These are phyloP conservation scores for Tagetes erecta DNA, from an alignment of 129 eudicot genomes.

Conservation along the genomic window DNA sequence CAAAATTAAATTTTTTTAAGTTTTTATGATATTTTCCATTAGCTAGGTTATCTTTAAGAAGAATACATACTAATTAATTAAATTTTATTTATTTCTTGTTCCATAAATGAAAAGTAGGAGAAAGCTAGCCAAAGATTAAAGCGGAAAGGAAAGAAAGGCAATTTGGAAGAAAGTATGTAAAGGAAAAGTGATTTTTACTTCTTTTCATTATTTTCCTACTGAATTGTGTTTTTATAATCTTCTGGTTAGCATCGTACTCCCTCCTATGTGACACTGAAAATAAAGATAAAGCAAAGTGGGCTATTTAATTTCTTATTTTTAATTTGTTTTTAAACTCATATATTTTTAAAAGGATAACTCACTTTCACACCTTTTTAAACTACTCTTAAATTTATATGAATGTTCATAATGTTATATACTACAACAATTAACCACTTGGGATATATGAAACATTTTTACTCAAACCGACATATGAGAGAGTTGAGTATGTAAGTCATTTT, in stretches of 20 bases:
- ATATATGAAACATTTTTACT: too few relatives aligned
- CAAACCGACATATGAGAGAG: too few relatives aligned
- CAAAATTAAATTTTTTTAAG: too few relatives aligned
- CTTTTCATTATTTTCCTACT: slow-evolving; percentile 32
- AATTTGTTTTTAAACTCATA: too few relatives aligned
- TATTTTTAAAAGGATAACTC: too few relatives aligned
- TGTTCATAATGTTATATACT: too few relatives aligned
- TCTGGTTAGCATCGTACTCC: slow-evolving; percentile 13
- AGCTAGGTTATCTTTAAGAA: too few relatives aligned
- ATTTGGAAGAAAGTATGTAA: slow-evolving; percentile 40
- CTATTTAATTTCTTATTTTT: background rate
- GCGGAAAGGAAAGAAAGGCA: slow-evolving; percentile 32
- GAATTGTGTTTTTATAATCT: slow-evolving; percentile 3
- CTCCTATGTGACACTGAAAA: background rate
- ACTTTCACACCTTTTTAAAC: too few relatives aligned
- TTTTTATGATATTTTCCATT: too few relatives aligned
- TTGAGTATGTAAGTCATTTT: too few relatives aligned
- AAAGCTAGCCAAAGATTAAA: slow-evolving; percentile 45
- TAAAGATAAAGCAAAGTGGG: background rate
- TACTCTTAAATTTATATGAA: too few relatives aligned
- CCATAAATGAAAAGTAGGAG: slow-evolving; percentile 29
- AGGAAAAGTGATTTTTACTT: slow-evolving; percentile 34
- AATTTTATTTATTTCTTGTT: slow-evolving; percentile 27
- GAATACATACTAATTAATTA: background rate
- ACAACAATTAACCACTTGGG: too few relatives aligned